Evolutionary conservation across 2,329 filamentous ascomycete genomes (phyloP), one percentile per base, ranked within the genome.

Genomic region (Penicillium sp.): DNA sequence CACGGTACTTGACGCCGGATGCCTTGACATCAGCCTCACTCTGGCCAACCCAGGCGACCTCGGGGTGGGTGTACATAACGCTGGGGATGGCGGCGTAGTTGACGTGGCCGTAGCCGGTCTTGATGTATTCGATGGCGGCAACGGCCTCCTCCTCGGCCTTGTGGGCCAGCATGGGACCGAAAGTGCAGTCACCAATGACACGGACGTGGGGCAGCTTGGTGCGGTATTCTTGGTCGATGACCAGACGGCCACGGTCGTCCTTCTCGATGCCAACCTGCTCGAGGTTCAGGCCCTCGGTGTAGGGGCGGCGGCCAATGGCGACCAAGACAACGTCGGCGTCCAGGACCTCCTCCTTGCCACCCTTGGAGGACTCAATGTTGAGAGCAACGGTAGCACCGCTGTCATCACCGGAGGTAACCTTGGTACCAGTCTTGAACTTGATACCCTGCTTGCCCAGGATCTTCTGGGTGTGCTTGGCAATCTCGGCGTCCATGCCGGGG

Each of bases 51-150:
- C 93, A 99, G 30, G 93, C 90, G 59, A 97, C 93, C 75, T 99
- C 93, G 29, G 93, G 93, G 77, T 96, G 87, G 10, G 93, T 97
- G 82, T 99, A 99, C 93, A 99, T 99, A 76, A 99, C 93, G 29
- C 89, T 93, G 59, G 93, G 93, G 69, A 99, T 99, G 72, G 87
- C 89, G 66, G 84, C 89, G 77, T 99, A 99, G 86, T 99, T 99
- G 76, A 99, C 93, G 75, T 99, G 93, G 51, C 93, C 93, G 74
- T 95, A 87, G 59, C 90, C 90, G 80, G 97, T 97, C 78, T 89
- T 92, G 75, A 99, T 93, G 80, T 90, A 97, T 76, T 99, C 93
- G 56, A 97, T 80, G 50, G 86, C 92, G 28, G 93, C 93, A 57
- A 97, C 91, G 53, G 82, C 93, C 77, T 99, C 93, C 76, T 99